These are phyloP conservation scores for Adiantum capillusveneris DNA, from an alignment of 75 land plant species.

Conservation along the genomic window DNA sequence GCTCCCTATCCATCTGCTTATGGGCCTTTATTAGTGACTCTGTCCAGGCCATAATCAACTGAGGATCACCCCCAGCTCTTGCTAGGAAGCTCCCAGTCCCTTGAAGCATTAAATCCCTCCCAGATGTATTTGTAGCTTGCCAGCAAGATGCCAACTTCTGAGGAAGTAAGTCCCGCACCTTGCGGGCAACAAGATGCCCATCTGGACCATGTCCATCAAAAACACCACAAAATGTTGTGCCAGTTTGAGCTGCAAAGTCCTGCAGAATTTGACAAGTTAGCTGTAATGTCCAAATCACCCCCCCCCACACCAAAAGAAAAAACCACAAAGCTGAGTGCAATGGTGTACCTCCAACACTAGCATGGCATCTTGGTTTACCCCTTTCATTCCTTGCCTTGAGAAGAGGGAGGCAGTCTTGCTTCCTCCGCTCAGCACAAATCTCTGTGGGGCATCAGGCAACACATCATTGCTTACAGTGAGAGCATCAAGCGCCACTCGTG, in stretches of 20 bases:
- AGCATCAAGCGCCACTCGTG: too few relatives aligned
- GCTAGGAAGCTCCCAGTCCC: not conserved
- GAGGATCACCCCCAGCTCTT: not conserved
- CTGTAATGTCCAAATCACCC: too few relatives aligned
- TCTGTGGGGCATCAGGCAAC: too few relatives aligned
- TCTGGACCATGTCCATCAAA: constrained; percentile 59
- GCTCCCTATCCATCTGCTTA: constrained; percentile 48
- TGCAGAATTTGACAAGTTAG: not conserved
- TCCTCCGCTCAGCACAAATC: constrained; percentile 34
- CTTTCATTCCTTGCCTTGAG: constrained; percentile 76
- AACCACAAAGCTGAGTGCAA: constrained; percentile 9
- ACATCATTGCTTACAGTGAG: too few relatives aligned
- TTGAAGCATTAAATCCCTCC: not conserved
- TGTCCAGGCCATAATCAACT: constrained; percentile 21
- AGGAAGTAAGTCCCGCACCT: constrained; percentile 38
- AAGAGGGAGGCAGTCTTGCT: constrained; percentile 50
- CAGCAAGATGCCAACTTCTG: constrained; percentile 46
- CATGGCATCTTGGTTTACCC: constrained; percentile 88
- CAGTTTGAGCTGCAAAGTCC: not conserved
- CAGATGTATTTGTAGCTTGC: constrained; percentile 10
- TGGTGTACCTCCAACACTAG: constrained; percentile 73
- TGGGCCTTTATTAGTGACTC: constrained; percentile 37
- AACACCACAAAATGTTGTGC: constrained; percentile 35
- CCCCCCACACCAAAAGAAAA: too few relatives aligned
- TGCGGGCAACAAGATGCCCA: constrained; percentile 39